Base-by-base conservation (phyloP, 2,329 filamentous ascomycete genomes). In the Triangularia setosa region DNA sequence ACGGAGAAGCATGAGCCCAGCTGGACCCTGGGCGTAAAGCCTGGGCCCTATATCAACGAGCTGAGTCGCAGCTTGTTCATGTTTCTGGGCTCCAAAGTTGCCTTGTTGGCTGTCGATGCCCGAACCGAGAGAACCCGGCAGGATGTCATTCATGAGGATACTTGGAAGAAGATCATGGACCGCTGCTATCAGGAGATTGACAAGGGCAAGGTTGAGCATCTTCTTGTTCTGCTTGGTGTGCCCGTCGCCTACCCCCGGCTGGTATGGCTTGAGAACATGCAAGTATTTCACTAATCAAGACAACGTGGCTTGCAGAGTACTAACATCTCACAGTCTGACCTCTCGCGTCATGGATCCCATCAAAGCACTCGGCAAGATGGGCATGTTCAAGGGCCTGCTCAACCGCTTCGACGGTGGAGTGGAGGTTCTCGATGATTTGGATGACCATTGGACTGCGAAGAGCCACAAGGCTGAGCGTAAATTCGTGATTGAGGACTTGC, bases 391-490 rank as follows among this genome's bases (percentile, higher is more conserved):
- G 3, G 85, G 85, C 65, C 87, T 96, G 53, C 81, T 96, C 44
- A 97, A 97, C 79, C 90, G 90, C 69, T 93, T 97, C 70, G 93
- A 97, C 72, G 93, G 92, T 23, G 92, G 92, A 18, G 90, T 95
- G 5, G 95, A 98, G 76, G 91, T 98, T 14, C 81, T 96, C 27
- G 93, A 97, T 73, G 93, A 96, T 71, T 79, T 97, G 9, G 94
- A 97, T 74, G 95, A 98, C 75, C 94, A 99, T 74, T 99, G 95
- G 95, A 97, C 94, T 0, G 92, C 94, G 40, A 96, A 92, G 74
- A 91, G 93, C 73, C 93, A 98, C 79, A 99, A 98, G 75, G 83
- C 87, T 25, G 95, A 99, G 77, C 87, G 95, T 59, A 91, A 89
- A 67, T 90, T 91, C 76, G 83, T 98, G 67, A 87, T 99, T 48